These are phyloP conservation scores for Fusarium duplospermum DNA, from an alignment of 2,329 filamentous ascomycete genomes.

Conservation along the genomic window DNA sequence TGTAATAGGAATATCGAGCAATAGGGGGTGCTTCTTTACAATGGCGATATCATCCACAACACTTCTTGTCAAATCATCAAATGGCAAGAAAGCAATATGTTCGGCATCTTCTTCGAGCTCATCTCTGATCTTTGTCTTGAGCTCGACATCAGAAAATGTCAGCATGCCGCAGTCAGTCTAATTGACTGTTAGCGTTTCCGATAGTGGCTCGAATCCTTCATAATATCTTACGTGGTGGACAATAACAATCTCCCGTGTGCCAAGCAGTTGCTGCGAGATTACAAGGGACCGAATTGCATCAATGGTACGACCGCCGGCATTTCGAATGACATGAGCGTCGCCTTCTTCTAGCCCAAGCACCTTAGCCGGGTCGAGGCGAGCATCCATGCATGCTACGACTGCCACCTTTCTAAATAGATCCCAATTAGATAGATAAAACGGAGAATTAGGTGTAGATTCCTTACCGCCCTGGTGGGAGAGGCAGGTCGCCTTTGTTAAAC, in stretches of 20 bases:
- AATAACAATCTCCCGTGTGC: not conserved
- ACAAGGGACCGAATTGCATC: not conserved
- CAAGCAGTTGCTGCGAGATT: not conserved
- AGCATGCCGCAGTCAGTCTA: not conserved
- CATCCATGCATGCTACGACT: not conserved
- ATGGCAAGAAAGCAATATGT: not conserved
- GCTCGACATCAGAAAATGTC: not conserved
- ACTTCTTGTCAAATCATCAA: not conserved
- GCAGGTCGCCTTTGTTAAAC: not conserved
- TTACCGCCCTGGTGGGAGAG: not conserved
- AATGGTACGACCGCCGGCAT: not conserved
- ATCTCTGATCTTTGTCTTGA: not conserved
- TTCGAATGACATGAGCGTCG: not conserved
- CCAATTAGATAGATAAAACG: not conserved
- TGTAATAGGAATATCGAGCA: not conserved
- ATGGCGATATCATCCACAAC: not conserved
- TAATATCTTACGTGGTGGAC: not conserved
- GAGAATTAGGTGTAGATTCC: not conserved
- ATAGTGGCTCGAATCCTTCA: accelerated
- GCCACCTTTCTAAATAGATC: not conserved
- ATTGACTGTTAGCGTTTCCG: not conserved
- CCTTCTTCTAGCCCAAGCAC: not conserved
- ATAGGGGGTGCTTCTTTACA: not conserved
- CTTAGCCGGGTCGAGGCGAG: not conserved
- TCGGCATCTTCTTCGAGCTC: not conserved